Conservation (phyloP, 2,329 filamentous ascomycete genomes). For the Pseudopithomyces maydicus region DNA sequence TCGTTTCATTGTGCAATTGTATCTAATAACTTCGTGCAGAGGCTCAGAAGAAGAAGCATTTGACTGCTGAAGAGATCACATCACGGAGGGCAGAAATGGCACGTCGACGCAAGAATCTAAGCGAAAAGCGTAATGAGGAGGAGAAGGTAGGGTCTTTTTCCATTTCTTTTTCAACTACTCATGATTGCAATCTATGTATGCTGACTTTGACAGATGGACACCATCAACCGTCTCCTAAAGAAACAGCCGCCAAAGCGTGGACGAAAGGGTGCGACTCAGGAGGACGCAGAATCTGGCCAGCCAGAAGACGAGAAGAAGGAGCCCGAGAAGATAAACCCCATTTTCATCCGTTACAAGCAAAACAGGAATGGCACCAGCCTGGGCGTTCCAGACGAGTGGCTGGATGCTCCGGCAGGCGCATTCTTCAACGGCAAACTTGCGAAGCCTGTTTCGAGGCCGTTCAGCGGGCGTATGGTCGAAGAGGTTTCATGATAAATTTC, state of each 20-base stretch:
- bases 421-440: constrained; percentile 55
- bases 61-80: constrained; percentile 74
- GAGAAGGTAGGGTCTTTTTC: constrained; percentile 63
- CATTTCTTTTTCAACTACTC: neutral
- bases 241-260: constrained; percentile 77
- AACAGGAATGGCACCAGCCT: constrained; percentile 64
- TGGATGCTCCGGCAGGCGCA: constrained; percentile 65
- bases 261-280: constrained; percentile 52
- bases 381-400: constrained; percentile 70
- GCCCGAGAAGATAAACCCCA: constrained; percentile 59
- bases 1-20: neutral
- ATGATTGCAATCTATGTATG: neutral
- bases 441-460: constrained; percentile 28
- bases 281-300: constrained; percentile 55
- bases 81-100: constrained; percentile 78
- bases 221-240: constrained; percentile 87
- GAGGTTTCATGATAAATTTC: constrained; percentile 34
- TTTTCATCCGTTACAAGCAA: constrained; percentile 74
- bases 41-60: constrained; percentile 73
- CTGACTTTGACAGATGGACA: constrained; percentile 71
- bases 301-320: constrained; percentile 50
- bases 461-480: constrained; percentile 42
- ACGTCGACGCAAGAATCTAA: constrained; percentile 72
- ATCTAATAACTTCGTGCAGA: constrained; percentile 48
- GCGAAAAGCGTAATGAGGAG: constrained; percentile 78